Evolutionary conservation across 2,329 filamentous ascomycete species (phyloP).

Genomic region (Rosellinia necatrix): DNA sequence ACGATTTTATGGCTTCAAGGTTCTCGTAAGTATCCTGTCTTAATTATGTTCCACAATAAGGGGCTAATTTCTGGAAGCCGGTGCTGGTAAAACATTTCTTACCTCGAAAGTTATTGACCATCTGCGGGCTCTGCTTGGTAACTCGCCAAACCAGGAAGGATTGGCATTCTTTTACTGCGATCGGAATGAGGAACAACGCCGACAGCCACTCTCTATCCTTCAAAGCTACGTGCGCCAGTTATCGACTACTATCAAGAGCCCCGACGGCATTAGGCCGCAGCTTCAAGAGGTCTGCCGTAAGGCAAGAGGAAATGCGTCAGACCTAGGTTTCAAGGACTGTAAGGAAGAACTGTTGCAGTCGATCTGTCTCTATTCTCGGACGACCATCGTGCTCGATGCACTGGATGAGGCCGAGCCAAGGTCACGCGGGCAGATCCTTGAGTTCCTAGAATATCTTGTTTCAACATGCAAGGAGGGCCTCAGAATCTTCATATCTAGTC

Average conservation of each 20-base stretch:
- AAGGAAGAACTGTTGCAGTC: conserved; percentile 10
- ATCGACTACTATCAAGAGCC: not conserved
- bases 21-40: not conserved
- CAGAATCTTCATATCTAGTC: conserved; percentile 22
- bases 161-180: conserved; percentile 21
- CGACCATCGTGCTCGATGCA: conserved; percentile 17
- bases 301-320: not conserved
- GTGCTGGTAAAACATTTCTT: conserved; percentile 19
- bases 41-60: not conserved
- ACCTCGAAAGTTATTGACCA: conserved; percentile 12
- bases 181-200: conserved; percentile 6
- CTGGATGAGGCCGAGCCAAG: conserved; percentile 12
- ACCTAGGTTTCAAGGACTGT: conserved; percentile 1
- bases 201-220: conserved; percentile 2
- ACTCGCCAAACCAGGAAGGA: not conserved
- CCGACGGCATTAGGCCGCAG: not conserved
- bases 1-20: conserved; percentile 16
- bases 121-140: not conserved
- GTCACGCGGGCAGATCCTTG: conserved; percentile 1
- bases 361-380: conserved; percentile 2
- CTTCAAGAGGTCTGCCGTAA: not conserved
- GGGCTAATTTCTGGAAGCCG: conserved; percentile 3
- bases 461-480: not conserved
- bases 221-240: conserved; percentile 15
- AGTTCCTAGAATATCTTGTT: conserved; percentile 8